Percentiles rank a stretch among this genome's conserved stretches.
phyloP scores from a whole-genome alignment of 129 eudicot species.

The Mikania micrantha region DNA sequence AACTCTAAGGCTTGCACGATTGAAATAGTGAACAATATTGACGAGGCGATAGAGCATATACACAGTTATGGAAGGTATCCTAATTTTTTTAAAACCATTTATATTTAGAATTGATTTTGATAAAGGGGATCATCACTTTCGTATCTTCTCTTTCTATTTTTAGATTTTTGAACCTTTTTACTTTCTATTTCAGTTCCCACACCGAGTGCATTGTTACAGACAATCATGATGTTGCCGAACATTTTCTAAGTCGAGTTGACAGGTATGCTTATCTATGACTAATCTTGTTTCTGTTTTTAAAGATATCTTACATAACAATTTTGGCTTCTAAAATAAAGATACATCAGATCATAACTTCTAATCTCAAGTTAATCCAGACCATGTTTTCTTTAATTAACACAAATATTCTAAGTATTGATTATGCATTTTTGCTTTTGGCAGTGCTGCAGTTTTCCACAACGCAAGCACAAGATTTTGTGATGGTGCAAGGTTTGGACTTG shows the following conservation, averaged over 20 bases:
- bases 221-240: constrained; percentile 55
- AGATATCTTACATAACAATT: neutral
- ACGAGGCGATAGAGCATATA: constrained; percentile 79
- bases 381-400: neutral
- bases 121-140: neutral
- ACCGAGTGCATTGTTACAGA: constrained; percentile 88
- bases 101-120: neutral
- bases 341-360: neutral
- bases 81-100: neutral
- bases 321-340: neutral
- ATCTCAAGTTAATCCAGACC: neutral
- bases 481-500: constrained; percentile 92
- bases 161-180: constrained; percentile 6
- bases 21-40: constrained; percentile 70
- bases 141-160: neutral
- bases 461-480: constrained; percentile 98
- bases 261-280: constrained; percentile 36
- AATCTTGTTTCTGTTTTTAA: neutral
- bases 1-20: constrained; percentile 69
- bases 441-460: constrained; percentile 99
- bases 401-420: neutral
- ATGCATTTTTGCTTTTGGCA: constrained; percentile 19
- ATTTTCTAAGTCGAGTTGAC: constrained; percentile 70
- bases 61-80: constrained; percentile 75
- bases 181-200: constrained; percentile 58